Conservation (phyloP, 805 yeast species). For the Maudiozyma barnettii region DNA sequence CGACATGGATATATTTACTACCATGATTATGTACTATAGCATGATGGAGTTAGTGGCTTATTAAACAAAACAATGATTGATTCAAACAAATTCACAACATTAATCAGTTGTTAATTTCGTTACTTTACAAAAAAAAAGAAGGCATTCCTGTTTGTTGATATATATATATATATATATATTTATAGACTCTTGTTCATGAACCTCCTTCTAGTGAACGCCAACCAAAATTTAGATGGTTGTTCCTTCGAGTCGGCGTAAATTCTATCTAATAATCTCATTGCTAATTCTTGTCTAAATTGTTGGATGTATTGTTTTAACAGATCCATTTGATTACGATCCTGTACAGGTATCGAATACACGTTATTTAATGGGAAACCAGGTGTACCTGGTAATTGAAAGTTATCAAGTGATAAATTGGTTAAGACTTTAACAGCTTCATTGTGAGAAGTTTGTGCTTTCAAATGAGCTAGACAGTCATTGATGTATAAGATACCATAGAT, state of each 20-base stretch:
- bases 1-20: no score
- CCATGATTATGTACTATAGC: no score
- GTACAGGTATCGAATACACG: constrained; percentile 57
- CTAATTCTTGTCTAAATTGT: constrained; percentile 92
- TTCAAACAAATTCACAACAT: no score
- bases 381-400: constrained; percentile 90
- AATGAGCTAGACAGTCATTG: constrained; percentile 69
- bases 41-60: no score
- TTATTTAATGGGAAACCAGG: constrained; percentile 88
- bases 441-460: constrained; percentile 40
- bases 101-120: no score
- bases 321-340: constrained; percentile 66
- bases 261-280: constrained; percentile 65
- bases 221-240: constrained; percentile 84
- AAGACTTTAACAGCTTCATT: constrained; percentile 58
- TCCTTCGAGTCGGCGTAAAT: constrained; percentile 52
- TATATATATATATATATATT: background rate
- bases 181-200: constrained; percentile 73
- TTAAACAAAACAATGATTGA: no score
- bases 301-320: constrained; percentile 70
- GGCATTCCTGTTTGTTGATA: no score
- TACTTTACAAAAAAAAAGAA: no score
- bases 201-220: constrained; percentile 88
- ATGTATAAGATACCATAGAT: constrained; percentile 89
- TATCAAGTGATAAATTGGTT: constrained; percentile 78